These are phyloP conservation scores for Myxozyma sirexii DNA, from an alignment of 805 yeast genomes.

Conservation along the genomic window DNA sequence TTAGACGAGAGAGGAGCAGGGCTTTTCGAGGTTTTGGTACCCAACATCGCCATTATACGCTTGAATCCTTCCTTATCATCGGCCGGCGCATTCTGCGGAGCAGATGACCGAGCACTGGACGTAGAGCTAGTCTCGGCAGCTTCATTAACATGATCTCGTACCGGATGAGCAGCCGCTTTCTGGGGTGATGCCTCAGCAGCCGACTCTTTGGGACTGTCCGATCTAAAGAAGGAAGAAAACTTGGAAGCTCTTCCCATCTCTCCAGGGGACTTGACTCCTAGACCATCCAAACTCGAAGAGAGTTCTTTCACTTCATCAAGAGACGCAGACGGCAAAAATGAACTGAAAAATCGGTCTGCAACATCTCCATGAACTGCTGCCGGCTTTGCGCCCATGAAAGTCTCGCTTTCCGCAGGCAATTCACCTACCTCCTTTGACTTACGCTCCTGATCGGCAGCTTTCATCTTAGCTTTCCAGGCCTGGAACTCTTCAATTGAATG, in stretches of 20 bases:
- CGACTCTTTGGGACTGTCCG: conserved; percentile 10
- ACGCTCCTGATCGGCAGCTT: conserved; percentile 31
- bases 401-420: background rate
- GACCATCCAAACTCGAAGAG: conserved; percentile 4
- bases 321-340: conserved; percentile 9
- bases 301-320: conserved; percentile 24
- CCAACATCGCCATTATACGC: conserved; percentile 41
- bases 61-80: conserved; percentile 41
- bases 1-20: background rate
- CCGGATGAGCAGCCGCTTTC: background rate
- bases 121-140: background rate
- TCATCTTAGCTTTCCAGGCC: conserved; percentile 41
- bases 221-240: conserved; percentile 32
- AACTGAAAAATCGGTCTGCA: conserved; percentile 22
- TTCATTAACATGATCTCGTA: background rate
- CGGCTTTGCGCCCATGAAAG: background rate
- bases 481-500: conserved; percentile 41
- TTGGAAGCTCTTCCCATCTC: conserved; percentile 27
- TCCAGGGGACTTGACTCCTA: conserved; percentile 1
- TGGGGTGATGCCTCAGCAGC: background rate
- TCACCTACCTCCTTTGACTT: conserved; percentile 11
- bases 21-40: conserved; percentile 14
- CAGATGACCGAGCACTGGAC: background rate
- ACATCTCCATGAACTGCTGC: background rate
- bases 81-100: background rate